phyloP scores from a whole-genome alignment of 495 filamentous ascomycete species.

The Oleoguttula mirabilis region DNA sequence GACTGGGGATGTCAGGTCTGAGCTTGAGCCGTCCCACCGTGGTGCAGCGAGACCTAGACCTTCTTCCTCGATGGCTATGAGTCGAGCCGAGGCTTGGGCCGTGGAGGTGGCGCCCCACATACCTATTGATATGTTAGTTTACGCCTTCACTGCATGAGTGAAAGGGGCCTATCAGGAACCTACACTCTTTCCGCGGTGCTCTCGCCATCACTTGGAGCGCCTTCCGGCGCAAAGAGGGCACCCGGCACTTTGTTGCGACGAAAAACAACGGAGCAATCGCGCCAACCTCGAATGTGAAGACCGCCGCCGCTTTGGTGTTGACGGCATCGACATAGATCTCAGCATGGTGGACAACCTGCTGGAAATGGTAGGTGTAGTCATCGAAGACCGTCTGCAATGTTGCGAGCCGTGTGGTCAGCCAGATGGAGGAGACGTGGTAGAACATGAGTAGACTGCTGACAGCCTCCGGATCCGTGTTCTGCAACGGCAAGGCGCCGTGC shows the following conservation, averaged over 20 bases:
- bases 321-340: neutral
- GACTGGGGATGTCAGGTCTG: neutral
- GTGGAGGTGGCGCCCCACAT: conserved; percentile 7
- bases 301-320: neutral
- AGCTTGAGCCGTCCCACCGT: neutral
- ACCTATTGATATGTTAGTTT: too few relatives aligned
- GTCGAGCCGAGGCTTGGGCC: conserved; percentile 1
- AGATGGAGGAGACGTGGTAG: conserved; percentile 10
- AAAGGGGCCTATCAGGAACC: too few relatives aligned
- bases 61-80: conserved; percentile 15
- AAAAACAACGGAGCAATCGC: conserved; percentile 11
- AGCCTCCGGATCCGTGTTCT: too few relatives aligned
- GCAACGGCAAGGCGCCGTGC: too few relatives aligned
- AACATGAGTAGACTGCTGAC: conserved; percentile 10
- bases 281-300: conserved; percentile 17
- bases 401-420: conserved; percentile 7
- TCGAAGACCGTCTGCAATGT: conserved; percentile 10
- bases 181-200: conserved; percentile 15
- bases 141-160: too few relatives aligned
- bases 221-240: conserved; percentile 9
- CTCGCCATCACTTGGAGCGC: conserved; percentile 9
- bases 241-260: conserved; percentile 15
- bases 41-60: conserved; percentile 5
- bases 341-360: conserved; percentile 8
- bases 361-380: conserved; percentile 7